phyloP scores from a whole-genome alignment of 108 stramenopile genomes.

The Cyclostephanos tholiformis region DNA sequence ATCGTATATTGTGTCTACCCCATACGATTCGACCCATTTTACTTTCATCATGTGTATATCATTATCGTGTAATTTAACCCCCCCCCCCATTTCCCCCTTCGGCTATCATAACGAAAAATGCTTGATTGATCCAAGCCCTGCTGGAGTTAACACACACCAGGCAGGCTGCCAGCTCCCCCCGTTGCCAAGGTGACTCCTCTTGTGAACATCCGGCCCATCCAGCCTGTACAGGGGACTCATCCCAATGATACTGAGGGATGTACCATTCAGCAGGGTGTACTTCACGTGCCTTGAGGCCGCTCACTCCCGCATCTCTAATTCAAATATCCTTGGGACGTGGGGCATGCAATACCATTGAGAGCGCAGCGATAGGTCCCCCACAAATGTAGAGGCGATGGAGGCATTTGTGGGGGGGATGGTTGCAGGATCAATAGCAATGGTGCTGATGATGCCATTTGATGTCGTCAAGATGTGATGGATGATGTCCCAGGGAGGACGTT shows the following conservation, averaged over 20 bases:
- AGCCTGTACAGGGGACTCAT: conserved; percentile 81
- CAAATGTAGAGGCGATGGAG: conserved; percentile 23
- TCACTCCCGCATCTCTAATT: conserved; percentile 14
- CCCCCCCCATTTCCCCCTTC: too few relatives aligned
- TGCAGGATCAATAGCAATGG: conserved; percentile 84
- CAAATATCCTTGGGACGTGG: conserved; percentile 12
- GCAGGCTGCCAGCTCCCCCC: conserved; percentile 40
- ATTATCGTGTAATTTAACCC: too few relatives aligned
- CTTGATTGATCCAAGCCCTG: too few relatives aligned
- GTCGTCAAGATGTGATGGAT: conserved; percentile 93
- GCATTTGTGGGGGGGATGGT: conserved; percentile 81
- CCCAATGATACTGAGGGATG: conserved; percentile 91
- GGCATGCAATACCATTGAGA: conserved; percentile 8
- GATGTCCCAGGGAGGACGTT: too few relatives aligned
- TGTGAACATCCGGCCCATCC: conserved; percentile 57
- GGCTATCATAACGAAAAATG: too few relatives aligned
- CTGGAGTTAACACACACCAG: conserved; percentile 85
- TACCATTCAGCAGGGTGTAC: conserved; percentile 92
- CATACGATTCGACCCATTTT: too few relatives aligned
- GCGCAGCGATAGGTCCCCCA: too few relatives aligned
- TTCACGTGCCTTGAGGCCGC: conserved; percentile 83
- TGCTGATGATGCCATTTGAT: conserved; percentile 92
- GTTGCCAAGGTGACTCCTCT: conserved; percentile 35
- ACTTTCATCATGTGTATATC: too few relatives aligned
- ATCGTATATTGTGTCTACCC: too few relatives aligned